Base-by-base conservation (phyloP, 495 filamentous ascomycete species). In the Tuber calosporum region DNA sequence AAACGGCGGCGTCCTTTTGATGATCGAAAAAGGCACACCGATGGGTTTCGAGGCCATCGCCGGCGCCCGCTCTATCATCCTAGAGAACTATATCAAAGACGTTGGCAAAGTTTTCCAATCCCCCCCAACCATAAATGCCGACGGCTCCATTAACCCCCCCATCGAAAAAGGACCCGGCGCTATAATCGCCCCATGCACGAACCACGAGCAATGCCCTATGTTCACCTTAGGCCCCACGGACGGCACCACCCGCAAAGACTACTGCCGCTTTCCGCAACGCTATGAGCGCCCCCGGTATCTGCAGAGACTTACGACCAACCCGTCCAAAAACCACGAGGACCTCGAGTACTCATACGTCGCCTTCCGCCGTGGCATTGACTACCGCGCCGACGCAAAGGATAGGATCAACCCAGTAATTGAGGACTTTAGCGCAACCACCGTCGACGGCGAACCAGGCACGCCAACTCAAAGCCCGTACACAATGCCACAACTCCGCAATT, bases 161-260 rank as follows among this genome's bases (percentile, higher is more conserved):
- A 78, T 84, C 1, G 70, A 83, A 37, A 91, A 91, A 75, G 93
- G 95, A 75, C 82, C 86, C 1, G 95, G 93, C 75, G 93, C 94
- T 89, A 97, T 99, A 77, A 87, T 99, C 74, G 95, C 96, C 0
- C 95, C 95, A 0, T 99, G 95, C 82, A 99, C 95, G 1, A 97
- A 93, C 83, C 96, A 98, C 82, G 83, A 82, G 1, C 87, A 87
- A 71, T 99, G 95, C 78, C 95, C 95, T 0, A 93, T 99, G 90
- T 97, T 96, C 79, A 84, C 86, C 38, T 83, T 84, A 0, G 86
- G 90, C 0, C 94, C 95, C 79, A 84, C 87, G 43, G 84, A 84
- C 0, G 86, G 89, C 1, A 84, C 84, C 53, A 91, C 91, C 34
- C 88, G 95, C 76, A 92, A 90, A 78, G 95, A 99, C 79, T 96